Evolutionary conservation across 1,284 basidiomycete species (phyloP), one percentile per base, ranked within the genome.

Genomic region (Grifola frondosa): DNA sequence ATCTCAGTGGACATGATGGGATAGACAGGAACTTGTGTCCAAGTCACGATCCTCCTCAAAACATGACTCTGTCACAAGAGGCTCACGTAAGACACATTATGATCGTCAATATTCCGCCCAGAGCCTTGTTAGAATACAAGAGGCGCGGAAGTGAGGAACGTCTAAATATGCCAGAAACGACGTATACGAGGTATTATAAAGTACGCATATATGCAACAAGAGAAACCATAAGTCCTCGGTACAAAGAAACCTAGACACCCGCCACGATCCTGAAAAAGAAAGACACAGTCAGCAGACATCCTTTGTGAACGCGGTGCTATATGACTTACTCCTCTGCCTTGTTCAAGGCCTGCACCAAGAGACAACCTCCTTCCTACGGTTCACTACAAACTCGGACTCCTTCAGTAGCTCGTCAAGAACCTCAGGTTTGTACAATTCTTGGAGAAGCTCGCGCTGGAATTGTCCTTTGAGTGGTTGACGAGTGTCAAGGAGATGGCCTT

Each of bases 401-500:
- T 96, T 96, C 60, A 97, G 74, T 50, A 97, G 68, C 47, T 96
- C 92, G 37, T 95, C 91, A 22, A 97, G 74, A 10, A 94, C 90
- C 22, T 97, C 93, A 4, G 91, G 86, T 66, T 93, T 91, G 71
- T 94, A 94, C 21, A 94, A 72, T 67, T 93, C 90, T 59, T 91
- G 85, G 43, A 97, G 69, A 33, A 97, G 75, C 68, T 95, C 92
- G 52, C 83, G 78, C 69, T 97, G 94, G 52, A 97, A 73, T 90
- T 84, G 68, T 98, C 94, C 71, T 97, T 97, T 51, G 93, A 85
- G 66, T 84, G 83, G 61, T 84, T 88, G 39, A 99, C 95, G 22
- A 99, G 81, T 19, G 92, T 98, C 59, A 95, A 75, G 42, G 93
- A 88, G 64, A 99, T 97, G 26, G 96, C 95, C 68, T 95, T 93